Conservation (phyloP, 2,329 filamentous ascomycete genomes). For the Talaromyces sp. region DNA sequence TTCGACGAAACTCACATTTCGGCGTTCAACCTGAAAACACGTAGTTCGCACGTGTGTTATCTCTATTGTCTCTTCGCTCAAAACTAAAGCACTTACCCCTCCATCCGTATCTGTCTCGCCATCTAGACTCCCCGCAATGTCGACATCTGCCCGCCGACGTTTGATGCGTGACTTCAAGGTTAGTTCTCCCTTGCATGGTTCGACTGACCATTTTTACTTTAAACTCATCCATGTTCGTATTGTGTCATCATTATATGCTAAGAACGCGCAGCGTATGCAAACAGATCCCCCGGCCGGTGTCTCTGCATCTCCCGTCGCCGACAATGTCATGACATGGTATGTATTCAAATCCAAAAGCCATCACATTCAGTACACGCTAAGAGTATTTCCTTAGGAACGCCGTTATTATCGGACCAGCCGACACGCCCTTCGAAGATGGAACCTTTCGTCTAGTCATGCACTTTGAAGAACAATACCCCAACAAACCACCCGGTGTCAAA, state of each 20-base stretch:
- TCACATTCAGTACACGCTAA: conserved; percentile 26
- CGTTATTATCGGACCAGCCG: conserved; percentile 93
- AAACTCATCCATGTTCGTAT: background rate
- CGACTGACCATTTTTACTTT: background rate
- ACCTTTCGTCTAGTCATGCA: conserved; percentile 98
- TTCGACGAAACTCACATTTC: background rate
- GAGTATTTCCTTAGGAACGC: conserved; percentile 68
- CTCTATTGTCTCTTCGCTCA: background rate
- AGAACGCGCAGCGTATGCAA: conserved; percentile 78
- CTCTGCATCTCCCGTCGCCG: conserved; percentile 86
- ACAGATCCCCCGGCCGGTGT: conserved; percentile 96
- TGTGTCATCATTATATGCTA: background rate
- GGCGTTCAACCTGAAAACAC: background rate
- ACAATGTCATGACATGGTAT: conserved; percentile 43
- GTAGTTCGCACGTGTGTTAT: background rate
- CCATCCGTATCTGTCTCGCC: background rate
- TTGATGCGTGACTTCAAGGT: conserved; percentile 99
- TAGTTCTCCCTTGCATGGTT: conserved; percentile 28
- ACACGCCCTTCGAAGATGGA: conserved; percentile 97
- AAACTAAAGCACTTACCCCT: background rate
- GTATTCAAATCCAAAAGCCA: background rate
- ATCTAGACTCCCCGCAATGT: conserved; percentile 55
- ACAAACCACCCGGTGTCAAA: conserved; percentile 95
- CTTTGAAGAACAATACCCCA: conserved; percentile 98
- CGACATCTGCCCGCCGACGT: conserved; percentile 88